These are phyloP conservation scores for Halenospora varia DNA, from an alignment of 495 filamentous ascomycete species.

Conservation along the genomic window DNA sequence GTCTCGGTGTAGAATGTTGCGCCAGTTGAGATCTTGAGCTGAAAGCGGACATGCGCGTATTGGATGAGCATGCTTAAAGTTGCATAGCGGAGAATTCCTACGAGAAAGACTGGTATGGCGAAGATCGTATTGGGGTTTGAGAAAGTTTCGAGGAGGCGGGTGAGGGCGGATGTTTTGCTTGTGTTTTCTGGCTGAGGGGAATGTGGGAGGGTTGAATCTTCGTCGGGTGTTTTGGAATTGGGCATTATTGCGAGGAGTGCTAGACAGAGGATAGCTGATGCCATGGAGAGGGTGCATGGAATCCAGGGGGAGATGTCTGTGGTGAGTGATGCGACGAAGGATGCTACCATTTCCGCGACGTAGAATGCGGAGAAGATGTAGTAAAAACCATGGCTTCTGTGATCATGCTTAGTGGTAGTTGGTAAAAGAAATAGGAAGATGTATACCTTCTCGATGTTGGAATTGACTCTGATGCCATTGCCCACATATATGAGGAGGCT, in stretches of 20 bases:
- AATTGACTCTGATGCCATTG: conserved; percentile 22
- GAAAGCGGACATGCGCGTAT: conserved; percentile 23
- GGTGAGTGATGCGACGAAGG: conserved; percentile 17
- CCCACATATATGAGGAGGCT: conserved; percentile 25
- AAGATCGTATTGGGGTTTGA: conserved; percentile 11
- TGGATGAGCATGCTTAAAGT: conserved; percentile 24
- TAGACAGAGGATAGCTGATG: conserved; percentile 11
- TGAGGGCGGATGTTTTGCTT: not conserved
- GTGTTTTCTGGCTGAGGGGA: not conserved
- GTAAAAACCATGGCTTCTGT: conserved; percentile 23
- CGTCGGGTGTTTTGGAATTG: conserved; percentile 1
- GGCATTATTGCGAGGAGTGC: conserved; percentile 12
- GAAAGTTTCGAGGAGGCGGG: not conserved
- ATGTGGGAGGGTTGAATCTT: not conserved
- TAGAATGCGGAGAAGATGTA: conserved; percentile 28
- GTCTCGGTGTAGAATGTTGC: conserved; percentile 26
- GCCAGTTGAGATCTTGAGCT: conserved; percentile 18
- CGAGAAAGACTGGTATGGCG: conserved; percentile 21
- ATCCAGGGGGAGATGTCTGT: conserved; percentile 26
- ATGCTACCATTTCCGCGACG: conserved; percentile 20
- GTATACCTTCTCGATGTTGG: conserved; percentile 15
- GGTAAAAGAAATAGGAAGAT: not conserved
- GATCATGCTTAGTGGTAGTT: not conserved
- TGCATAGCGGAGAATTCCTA: conserved; percentile 22
- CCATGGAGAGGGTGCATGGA: conserved; percentile 16